Percentiles rank a stretch among this genome's conserved stretches.
phyloP scores from a whole-genome alignment of 768 basidiomycete genomes.

The Mycena chlorophos region DNA sequence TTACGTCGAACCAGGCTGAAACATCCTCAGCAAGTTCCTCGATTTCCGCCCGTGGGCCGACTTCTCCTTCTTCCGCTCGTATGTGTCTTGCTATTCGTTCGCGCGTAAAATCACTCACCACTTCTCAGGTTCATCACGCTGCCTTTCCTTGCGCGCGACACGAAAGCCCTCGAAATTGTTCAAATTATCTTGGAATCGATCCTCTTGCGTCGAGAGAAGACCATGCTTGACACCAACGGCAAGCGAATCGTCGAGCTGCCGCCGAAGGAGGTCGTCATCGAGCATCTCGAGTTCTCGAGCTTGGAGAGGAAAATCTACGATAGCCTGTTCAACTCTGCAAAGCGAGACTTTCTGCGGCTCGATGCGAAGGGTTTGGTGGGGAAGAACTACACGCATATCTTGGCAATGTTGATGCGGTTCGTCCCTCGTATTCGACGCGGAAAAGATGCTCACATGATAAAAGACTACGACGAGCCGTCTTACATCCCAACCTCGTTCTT shows the following conservation, averaged over 20 bases:
- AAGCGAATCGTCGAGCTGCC: constrained; percentile 88
- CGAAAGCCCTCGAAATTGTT: constrained; percentile 91
- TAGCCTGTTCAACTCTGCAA: constrained; percentile 77
- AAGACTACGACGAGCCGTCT: constrained; percentile 87
- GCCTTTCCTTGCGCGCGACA: constrained; percentile 88
- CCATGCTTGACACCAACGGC: constrained; percentile 84
- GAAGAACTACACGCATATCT: constrained; percentile 83
- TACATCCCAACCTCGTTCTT: constrained; percentile 85
- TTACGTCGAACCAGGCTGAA: not conserved
- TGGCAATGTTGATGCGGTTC: constrained; percentile 94
- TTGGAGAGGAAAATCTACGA: constrained; percentile 88
- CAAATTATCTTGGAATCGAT: constrained; percentile 91
- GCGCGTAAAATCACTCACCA: constrained; percentile 5
- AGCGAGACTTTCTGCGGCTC: constrained; percentile 76
- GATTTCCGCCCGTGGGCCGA: constrained; percentile 80
- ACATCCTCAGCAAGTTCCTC: constrained; percentile 62
- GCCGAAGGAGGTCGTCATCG: constrained; percentile 75
- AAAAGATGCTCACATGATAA: constrained; percentile 5
- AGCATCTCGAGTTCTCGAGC: constrained; percentile 76
- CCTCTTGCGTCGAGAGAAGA: constrained; percentile 88
- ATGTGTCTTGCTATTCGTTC: constrained; percentile 27
- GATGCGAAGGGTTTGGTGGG: constrained; percentile 76
- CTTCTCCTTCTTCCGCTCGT: constrained; percentile 88
- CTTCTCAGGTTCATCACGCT: constrained; percentile 76
- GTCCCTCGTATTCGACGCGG: constrained; percentile 22